These are phyloP conservation scores for Eimeria praecox DNA, from an alignment of 169 alveolate species.

Conservation along the genomic window DNA sequence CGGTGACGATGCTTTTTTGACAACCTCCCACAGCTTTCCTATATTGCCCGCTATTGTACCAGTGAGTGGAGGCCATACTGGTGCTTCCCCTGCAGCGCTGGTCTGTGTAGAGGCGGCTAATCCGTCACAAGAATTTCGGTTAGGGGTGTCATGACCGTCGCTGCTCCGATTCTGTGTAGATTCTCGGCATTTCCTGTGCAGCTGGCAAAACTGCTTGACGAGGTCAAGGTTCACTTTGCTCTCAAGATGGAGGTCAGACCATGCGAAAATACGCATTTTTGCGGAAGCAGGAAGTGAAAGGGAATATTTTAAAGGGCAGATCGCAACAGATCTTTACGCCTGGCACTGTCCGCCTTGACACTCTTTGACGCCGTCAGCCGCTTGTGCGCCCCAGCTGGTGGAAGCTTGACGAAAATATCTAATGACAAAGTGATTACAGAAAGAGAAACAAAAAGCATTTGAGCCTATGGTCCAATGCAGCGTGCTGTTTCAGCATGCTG, in stretches of 20 bases:
- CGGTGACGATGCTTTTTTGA: neutral
- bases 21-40: slow-evolving; percentile 46
- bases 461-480: neutral
- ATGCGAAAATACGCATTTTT: slow-evolving; percentile 64
- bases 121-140: neutral
- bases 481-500: slow-evolving; percentile 34
- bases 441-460: neutral
- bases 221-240: slow-evolving; percentile 45
- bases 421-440: neutral
- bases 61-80: neutral
- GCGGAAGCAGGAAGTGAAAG: neutral
- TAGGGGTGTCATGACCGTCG: neutral
- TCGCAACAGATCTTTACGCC: neutral
- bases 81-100: slow-evolving; percentile 3
- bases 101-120: neutral
- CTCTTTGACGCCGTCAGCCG: neutral
- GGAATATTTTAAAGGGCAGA: neutral
- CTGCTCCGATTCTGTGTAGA: neutral
- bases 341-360: neutral
- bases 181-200: slow-evolving; percentile 16
- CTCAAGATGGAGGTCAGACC: slow-evolving; percentile 77
- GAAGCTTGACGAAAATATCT: neutral
- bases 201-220: slow-evolving; percentile 63
- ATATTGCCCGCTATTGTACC: slow-evolving; percentile 23
- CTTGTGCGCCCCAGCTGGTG: neutral